These are phyloP conservation scores for Rossbeevera mucosa DNA, from an alignment of 768 basidiomycete species.

Conservation along the genomic window DNA sequence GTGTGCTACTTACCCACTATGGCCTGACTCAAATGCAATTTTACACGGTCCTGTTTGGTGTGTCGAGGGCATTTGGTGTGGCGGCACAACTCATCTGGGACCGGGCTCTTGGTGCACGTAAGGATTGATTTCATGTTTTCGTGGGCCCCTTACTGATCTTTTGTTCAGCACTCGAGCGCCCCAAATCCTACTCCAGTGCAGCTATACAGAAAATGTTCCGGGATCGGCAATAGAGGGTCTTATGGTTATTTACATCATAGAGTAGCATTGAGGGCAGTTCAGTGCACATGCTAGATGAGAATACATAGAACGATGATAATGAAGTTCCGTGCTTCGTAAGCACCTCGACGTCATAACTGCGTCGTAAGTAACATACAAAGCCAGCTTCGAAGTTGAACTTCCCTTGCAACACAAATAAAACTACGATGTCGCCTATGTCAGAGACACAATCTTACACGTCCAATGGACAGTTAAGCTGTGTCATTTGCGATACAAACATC, in stretches of 20 bases:
- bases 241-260: background rate
- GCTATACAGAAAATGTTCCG: conserved; percentile 79
- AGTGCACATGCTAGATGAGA: background rate
- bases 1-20: conserved; percentile 81
- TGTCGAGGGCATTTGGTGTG: conserved; percentile 91
- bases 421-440: conserved; percentile 43
- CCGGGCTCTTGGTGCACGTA: conserved; percentile 86
- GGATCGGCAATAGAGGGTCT: conserved; percentile 24
- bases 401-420: background rate
- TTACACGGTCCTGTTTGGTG: conserved; percentile 97
- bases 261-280: background rate
- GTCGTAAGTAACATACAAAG: too few relatives aligned
- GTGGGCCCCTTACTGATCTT: background rate
- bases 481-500: conserved; percentile 55
- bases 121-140: conserved; percentile 29
- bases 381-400: too few relatives aligned
- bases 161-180: conserved; percentile 73
- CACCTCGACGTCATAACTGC: too few relatives aligned
- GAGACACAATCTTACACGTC: conserved; percentile 66
- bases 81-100: conserved; percentile 91
- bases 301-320: too few relatives aligned
- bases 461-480: conserved; percentile 69
- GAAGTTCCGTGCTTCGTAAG: too few relatives aligned
- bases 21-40: conserved; percentile 89
- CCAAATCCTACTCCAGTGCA: conserved; percentile 84